phyloP scores from a whole-genome alignment of 495 filamentous ascomycete genomes.

The Penicillium antarcticum region DNA sequence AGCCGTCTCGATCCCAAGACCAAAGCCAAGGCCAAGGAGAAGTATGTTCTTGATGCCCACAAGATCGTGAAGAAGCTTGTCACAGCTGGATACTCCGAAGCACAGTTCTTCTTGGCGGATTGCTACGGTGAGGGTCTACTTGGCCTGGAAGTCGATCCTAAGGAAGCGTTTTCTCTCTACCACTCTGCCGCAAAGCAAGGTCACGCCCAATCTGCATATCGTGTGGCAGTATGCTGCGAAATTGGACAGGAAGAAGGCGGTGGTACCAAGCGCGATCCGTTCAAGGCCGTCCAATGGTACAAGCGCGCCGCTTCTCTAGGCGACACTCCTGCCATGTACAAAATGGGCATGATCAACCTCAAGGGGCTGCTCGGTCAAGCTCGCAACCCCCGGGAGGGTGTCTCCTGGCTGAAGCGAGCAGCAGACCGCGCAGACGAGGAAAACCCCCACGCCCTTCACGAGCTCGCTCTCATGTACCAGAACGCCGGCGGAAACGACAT shows the following conservation, averaged over 20 bases:
- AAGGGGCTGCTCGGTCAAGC: slow-evolving; percentile 92
- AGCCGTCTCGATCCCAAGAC: slow-evolving; percentile 72
- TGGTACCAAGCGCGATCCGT: slow-evolving; percentile 82
- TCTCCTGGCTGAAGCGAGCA: slow-evolving; percentile 88
- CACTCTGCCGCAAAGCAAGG: slow-evolving; percentile 89
- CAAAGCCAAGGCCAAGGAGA: slow-evolving; percentile 73
- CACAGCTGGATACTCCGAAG: slow-evolving; percentile 64
- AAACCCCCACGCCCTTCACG: slow-evolving; percentile 94
- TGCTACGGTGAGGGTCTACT: slow-evolving; percentile 74
- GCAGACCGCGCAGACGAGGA: slow-evolving; percentile 83
- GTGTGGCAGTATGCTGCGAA: slow-evolving; percentile 95
- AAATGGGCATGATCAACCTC: slow-evolving; percentile 91
- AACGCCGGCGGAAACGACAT: slow-evolving; percentile 62
- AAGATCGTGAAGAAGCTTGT: slow-evolving; percentile 88
- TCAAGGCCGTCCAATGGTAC: slow-evolving; percentile 98
- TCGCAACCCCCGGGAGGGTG: slow-evolving; percentile 77
- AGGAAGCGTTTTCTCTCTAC: slow-evolving; percentile 89
- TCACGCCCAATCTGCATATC: slow-evolving; percentile 83
- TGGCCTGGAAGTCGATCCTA: slow-evolving; percentile 71
- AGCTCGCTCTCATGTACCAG: slow-evolving; percentile 84
- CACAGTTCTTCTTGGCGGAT: slow-evolving; percentile 93
- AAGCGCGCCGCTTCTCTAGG: slow-evolving; percentile 86
- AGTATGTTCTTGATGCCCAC: slow-evolving; percentile 78
- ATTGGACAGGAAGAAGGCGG: slow-evolving; percentile 92
- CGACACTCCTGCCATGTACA: slow-evolving; percentile 94